Evolutionary conservation across 371 early-diverging fungal species (phyloP).

Genomic region (Rhizopus microsporus): DNA sequence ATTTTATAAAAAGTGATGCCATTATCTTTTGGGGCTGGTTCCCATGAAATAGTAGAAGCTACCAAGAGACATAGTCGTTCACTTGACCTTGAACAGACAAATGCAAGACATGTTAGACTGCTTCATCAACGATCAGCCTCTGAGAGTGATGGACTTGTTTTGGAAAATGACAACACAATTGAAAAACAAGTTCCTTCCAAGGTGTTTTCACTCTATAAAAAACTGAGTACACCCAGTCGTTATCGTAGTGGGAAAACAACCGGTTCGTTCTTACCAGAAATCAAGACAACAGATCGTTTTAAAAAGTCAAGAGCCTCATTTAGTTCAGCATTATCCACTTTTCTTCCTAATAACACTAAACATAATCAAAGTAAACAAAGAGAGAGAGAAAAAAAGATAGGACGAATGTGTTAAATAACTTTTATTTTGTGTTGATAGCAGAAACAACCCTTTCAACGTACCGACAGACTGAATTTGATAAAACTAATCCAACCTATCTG

Average conservation of each 20-base stretch:
- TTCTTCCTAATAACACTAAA: constrained; percentile 7
- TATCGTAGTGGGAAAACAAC: constrained; percentile 7
- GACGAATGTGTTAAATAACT: not conserved
- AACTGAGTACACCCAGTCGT: constrained; percentile 18
- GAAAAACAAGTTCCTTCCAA: constrained; percentile 3
- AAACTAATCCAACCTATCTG: constrained; percentile 13
- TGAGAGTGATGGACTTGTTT: constrained; percentile 15
- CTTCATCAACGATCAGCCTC: constrained; percentile 26
- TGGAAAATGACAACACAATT: constrained; percentile 1
- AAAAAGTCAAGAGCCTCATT: constrained; percentile 25
- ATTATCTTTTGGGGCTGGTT: constrained; percentile 21
- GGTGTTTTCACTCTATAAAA: constrained; percentile 25
- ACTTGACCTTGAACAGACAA: constrained; percentile 19
- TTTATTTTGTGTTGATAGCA: not conserved
- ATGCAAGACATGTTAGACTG: constrained; percentile 1
- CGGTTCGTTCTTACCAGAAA: constrained; percentile 6
- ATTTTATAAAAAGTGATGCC: not conserved
- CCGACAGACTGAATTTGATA: not conserved
- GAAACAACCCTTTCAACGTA: not conserved
- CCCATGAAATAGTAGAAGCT: constrained; percentile 11
- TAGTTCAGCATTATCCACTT: constrained; percentile 18
- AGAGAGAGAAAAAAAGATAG: not conserved
- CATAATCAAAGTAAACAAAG: not conserved
- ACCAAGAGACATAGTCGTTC: constrained; percentile 21
- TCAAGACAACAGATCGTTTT: constrained; percentile 5